Percentiles rank a stretch among this genome's conserved stretches.
phyloP scores from a whole-genome alignment of 2,329 filamentous ascomycete species.

The Knoxdaviesia proteae region DNA sequence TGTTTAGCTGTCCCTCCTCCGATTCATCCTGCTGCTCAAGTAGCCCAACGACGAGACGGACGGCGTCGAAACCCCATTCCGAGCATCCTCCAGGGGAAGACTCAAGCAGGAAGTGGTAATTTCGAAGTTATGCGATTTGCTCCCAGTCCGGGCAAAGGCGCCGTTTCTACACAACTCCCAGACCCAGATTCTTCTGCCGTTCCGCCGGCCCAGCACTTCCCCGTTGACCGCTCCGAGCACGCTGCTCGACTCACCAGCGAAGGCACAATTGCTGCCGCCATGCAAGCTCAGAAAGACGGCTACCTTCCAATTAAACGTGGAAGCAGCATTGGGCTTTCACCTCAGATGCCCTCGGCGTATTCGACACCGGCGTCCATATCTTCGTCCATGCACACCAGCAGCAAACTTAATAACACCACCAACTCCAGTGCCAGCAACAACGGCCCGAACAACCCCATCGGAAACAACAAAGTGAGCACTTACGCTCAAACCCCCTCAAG shows the following conservation, averaged over 20 bases:
- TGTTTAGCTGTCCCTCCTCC: no score
- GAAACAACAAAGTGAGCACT: background rate
- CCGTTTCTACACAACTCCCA: slow-evolving; percentile 1
- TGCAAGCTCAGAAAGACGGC: slow-evolving; percentile 29
- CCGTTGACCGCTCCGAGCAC: slow-evolving; percentile 21
- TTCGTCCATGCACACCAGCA: background rate
- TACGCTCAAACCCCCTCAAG: background rate
- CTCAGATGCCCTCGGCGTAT: slow-evolving; percentile 5
- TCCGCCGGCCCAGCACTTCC: slow-evolving; percentile 7
- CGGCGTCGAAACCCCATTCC: slow-evolving; percentile 31
- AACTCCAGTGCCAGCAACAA: slow-evolving; percentile 1
- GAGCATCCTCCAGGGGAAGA: slow-evolving; percentile 38
- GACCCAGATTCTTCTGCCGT: slow-evolving; percentile 17
- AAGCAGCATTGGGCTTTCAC: slow-evolving; percentile 14
- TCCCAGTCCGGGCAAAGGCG: no score
- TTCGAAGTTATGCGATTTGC: slow-evolving; percentile 42
- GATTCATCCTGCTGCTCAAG: no score
- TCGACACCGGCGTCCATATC: background rate
- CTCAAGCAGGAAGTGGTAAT: slow-evolving; percentile 34
- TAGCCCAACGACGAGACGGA: no score
- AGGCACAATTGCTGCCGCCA: slow-evolving; percentile 35
- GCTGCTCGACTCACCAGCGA: slow-evolving; percentile 41
- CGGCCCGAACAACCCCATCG: background rate
- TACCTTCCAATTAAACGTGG: slow-evolving; percentile 29
- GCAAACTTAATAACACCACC: background rate